These are phyloP conservation scores for Exophiala dermatitidis DNA, from an alignment of 2,329 filamentous ascomycete species.

Conservation along the genomic window DNA sequence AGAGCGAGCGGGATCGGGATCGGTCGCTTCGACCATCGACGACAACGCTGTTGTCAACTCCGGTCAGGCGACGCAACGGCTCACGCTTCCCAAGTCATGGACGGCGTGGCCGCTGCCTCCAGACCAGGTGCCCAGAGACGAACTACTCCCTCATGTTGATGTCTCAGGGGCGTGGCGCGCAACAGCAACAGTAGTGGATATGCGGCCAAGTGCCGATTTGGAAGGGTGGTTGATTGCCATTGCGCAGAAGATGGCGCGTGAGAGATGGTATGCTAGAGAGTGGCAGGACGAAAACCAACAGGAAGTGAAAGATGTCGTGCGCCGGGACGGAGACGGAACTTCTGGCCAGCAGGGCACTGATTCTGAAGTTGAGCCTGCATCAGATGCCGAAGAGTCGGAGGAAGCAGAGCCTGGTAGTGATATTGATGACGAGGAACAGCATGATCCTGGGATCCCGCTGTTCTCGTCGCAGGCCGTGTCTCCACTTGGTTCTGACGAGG, in stretches of 20 bases:
- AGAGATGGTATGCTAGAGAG: constrained; percentile 40
- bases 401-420: not conserved
- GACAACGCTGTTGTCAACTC: not conserved
- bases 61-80: constrained; percentile 8
- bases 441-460: constrained; percentile 3
- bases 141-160: constrained; percentile 39
- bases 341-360: not conserved
- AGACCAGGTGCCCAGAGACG: constrained; percentile 52
- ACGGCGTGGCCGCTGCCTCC: constrained; percentile 75
- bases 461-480: constrained; percentile 15
- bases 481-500: not conserved
- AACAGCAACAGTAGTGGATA: not conserved
- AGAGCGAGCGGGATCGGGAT: constrained; percentile 5
- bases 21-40: not conserved
- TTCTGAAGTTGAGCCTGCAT: constrained; percentile 1
- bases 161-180: constrained; percentile 1
- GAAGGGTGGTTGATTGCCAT: constrained; percentile 63
- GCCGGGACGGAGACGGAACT: not conserved
- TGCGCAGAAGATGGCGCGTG: constrained; percentile 61
- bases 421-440: not conserved
- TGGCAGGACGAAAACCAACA: constrained; percentile 8
- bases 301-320: not conserved
- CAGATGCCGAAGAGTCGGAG: not conserved
- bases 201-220: constrained; percentile 51
- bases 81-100: constrained; percentile 54